Base-by-base conservation (phyloP, 164 flowering plant genomes). In the Magnolia kwangsiensis region DNA sequence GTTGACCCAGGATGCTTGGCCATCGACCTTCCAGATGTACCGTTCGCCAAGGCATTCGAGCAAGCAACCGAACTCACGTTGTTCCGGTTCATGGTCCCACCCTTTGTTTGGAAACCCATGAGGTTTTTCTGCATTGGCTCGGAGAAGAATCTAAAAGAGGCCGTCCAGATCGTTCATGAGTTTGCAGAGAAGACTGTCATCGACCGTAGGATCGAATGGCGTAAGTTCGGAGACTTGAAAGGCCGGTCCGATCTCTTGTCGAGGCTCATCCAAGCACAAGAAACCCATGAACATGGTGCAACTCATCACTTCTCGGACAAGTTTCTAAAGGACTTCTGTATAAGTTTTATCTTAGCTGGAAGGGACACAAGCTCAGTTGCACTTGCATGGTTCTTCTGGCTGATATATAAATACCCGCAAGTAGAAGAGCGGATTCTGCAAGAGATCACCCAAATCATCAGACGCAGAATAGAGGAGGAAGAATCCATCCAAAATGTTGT, bases 291-390 rank as follows among this genome's bases (percentile, higher is more conserved):
- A 68, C 45, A 77, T 19, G 80, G 76, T 8, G 61, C 61, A 51
- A 59, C 50, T 13, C 24, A 78, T 16, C 59, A 9, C 6, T 84
- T 84, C 69, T 74, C 88, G 0, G 85, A 84, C 23, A 78, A 79
- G 79, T 87, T 83, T 55, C 79, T 88, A 1, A 78, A 76, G 72
- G 97, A 92, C 73, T 87, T 92, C 71, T 88, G 92, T 80, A 82
- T 90, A 27, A 90, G 90, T 45, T 88, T 92, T 72, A 89, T 90
- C 61, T 75, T 92, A 10, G 97, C 97, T 1, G 97, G 97, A 18
- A 76, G 94, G 4, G 97, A 92, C 88, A 92, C 97, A 0, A 86
- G 88, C 80, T 89, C 94, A 0, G 94, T 90, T 3, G 94, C 88
- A 11, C 73, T 92, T 65, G 84, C 88, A 0, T 89, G 97, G 93